A percentile compares a stretch with the other conserved stretches of the same genome.
phyloP scores from a whole-genome alignment of 1,284 basidiomycete species.

The Ceratobasidium papillatum region DNA sequence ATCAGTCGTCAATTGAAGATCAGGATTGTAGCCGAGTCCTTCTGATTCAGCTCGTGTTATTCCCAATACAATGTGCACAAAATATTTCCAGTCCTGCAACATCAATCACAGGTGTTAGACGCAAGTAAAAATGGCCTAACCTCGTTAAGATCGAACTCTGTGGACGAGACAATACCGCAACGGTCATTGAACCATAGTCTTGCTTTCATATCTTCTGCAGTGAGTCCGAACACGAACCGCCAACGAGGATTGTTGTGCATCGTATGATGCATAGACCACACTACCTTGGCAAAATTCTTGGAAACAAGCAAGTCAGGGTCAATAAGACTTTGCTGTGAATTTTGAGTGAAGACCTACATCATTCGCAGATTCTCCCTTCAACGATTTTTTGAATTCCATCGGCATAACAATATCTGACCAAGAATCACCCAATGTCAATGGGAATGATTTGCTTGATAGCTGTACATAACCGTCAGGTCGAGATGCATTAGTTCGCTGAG shows the following conservation, averaged over 20 bases:
- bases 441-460: background rate
- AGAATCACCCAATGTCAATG: too few species aligned
- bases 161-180: background rate
- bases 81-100: background rate
- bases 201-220: conserved; percentile 34
- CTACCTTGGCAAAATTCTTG: conserved; percentile 15
- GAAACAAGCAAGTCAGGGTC: background rate
- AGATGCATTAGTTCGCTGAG: background rate
- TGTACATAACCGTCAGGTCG: conserved; percentile 12
- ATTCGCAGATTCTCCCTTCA: background rate
- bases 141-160: conserved; percentile 9
- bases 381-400: conserved; percentile 4
- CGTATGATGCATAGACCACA: conserved; percentile 41
- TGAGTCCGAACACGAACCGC: conserved; percentile 42
- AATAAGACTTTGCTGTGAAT: background rate
- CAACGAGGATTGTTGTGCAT: conserved; percentile 43
- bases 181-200: conserved; percentile 33
- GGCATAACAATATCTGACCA: conserved; percentile 23
- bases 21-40: conserved; percentile 4
- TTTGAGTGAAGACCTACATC: background rate
- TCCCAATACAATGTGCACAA: background rate
- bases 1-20: background rate
- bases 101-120: background rate
- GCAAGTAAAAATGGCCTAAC: background rate
- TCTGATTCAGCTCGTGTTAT: background rate